Evolutionary conservation across 2,329 filamentous ascomycete genomes (phyloP), one percentile per base, ranked within the genome.

Genomic region (Periglandula ipomoeae): DNA sequence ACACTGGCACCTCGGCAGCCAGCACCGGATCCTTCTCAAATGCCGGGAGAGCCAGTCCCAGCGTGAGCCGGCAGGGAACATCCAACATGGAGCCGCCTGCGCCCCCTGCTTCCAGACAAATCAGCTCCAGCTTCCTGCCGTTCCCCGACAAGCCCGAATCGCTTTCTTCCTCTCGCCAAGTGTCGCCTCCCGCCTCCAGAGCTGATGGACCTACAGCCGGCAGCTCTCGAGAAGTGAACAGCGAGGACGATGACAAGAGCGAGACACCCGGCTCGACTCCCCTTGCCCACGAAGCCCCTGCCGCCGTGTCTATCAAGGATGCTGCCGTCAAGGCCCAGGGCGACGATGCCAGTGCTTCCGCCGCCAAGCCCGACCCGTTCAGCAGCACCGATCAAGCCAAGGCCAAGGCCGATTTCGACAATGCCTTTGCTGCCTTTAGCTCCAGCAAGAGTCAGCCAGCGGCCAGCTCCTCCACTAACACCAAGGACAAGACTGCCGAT

Each of bases 371-470:
- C 30, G 77, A 79, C 55, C 72, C 78, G 6, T 84, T 84, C 50
- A 67, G 66, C 5, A 68, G 69, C 24, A 64, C 75, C 52, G 74
- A 78, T 48, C 69, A 78, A 50, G 72, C 71, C 47, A 81, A 80
- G 65, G 79, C 81, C 37, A 89, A 89, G 68, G 82, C 87, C 44
- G 88, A 93, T 58, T 93, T 94, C 56, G 88, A 94, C 61, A 82
- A 84, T 52, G 88, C 88, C 2, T 94, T 94, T 70, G 86, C 85
- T 39, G 84, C 82, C 49, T 91, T 93, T 58, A 73, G 69, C 43
- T 68, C 73, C 43, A 75, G 74, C 57, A 78, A 77, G 58, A 66
- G 63, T 44, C 24, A 47, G 24, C 73, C 72, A 52, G 70, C 70
- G 47, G 73, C 71, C 50, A 54, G 65, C 5, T 53, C 61, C 6